Conservation (phyloP, 2,329 filamentous ascomycete genomes). For the Orbilia brochopaga region DNA sequence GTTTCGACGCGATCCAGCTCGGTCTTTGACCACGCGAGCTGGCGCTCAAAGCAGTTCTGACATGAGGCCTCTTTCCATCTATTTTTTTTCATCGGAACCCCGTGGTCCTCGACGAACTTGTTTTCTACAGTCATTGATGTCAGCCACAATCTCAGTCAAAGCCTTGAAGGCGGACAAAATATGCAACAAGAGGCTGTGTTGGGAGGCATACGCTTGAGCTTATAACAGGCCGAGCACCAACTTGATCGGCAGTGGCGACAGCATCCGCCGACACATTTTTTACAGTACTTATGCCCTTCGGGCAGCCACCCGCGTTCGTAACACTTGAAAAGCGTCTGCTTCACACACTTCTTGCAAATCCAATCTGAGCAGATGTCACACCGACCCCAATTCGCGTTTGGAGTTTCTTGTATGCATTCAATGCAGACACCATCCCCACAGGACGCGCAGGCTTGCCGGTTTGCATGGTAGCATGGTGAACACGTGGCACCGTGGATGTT, state of each 20-base stretch:
- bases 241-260: conserved; percentile 24
- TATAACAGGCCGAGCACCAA: conserved; percentile 26
- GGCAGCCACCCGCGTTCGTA: not conserved
- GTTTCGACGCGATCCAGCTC: conserved; percentile 20
- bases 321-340: conserved; percentile 9
- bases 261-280: conserved; percentile 15
- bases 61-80: conserved; percentile 19
- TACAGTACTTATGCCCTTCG: conserved; percentile 16
- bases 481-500: conserved; percentile 36
- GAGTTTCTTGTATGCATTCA: conserved; percentile 31
- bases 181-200: conserved; percentile 12
- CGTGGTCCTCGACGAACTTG: conserved; percentile 19
- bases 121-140: not conserved
- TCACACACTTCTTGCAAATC: conserved; percentile 13
- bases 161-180: not conserved
- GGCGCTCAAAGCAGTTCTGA: conserved; percentile 35
- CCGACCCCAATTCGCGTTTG: not conserved
- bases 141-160: no score
- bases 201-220: conserved; percentile 16
- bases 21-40: conserved; percentile 30
- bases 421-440: conserved; percentile 26
- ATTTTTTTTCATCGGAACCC: conserved; percentile 12
- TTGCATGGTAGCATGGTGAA: conserved; percentile 21
- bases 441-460: conserved; percentile 6
- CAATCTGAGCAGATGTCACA: conserved; percentile 11